These are phyloP conservation scores for Fusarium luffae DNA, from an alignment of 2,329 filamentous ascomycete genomes.

Conservation along the genomic window DNA sequence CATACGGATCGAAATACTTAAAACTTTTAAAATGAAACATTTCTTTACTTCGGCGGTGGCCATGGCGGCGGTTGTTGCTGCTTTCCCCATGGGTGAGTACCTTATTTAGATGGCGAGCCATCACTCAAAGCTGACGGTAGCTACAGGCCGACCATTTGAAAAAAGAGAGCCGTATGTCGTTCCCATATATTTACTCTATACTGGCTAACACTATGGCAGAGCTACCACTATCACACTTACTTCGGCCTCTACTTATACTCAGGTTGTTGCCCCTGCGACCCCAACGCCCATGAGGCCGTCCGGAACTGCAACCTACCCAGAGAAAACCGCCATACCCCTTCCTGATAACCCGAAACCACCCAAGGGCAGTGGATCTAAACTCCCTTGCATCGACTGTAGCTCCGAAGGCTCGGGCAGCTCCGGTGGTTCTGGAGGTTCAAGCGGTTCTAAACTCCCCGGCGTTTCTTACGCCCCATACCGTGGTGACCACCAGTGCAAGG, in stretches of 20 bases:
- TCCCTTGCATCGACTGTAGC: background rate
- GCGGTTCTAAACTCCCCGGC: constrained; percentile 49
- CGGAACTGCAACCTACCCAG: constrained; percentile 3
- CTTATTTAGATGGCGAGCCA: no score
- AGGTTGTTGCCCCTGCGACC: constrained; percentile 22
- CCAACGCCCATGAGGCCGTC: constrained; percentile 9
- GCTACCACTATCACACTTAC: constrained; percentile 32
- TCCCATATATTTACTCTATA: background rate
- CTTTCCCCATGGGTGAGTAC: constrained; percentile 42
- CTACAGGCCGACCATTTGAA: constrained; percentile 25
- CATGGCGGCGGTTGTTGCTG: constrained; percentile 36
- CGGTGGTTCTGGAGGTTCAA: background rate
- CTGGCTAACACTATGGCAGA: constrained; percentile 9
- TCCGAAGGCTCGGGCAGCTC: background rate
- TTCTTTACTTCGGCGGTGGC: constrained; percentile 43
- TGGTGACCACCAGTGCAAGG: constrained; percentile 72
- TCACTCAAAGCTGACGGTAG: constrained; percentile 3
- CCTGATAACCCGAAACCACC: background rate
- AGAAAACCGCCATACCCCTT: background rate
- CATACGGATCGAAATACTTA: background rate
- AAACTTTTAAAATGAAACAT: constrained; percentile 36
- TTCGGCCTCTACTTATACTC: constrained; percentile 33
- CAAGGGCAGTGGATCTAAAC: background rate
- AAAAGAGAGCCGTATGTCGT: constrained; percentile 28
- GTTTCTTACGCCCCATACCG: constrained; percentile 64